Conservation (phyloP, 164 flowering plant genomes). For the Akebia trifoliata region DNA sequence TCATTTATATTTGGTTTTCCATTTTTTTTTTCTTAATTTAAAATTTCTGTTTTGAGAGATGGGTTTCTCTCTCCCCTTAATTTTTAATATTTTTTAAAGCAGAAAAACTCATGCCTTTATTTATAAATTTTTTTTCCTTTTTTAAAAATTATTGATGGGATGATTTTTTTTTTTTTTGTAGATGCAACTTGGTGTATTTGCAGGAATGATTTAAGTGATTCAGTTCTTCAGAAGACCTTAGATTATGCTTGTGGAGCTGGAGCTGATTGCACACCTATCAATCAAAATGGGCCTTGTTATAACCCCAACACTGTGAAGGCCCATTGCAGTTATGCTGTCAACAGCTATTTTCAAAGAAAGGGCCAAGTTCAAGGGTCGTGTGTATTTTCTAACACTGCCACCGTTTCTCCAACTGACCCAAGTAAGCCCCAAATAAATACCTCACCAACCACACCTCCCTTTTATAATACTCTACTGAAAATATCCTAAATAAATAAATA, state of each 20-base stretch:
- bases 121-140: no score
- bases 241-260: conserved; percentile 91
- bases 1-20: no score
- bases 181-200: conserved; percentile 62
- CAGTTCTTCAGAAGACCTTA: conserved; percentile 46
- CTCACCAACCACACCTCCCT: no score
- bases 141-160: no score
- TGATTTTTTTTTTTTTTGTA: no score
- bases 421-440: conserved; percentile 40
- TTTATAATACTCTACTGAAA: no score
- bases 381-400: conserved; percentile 54
- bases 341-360: conserved; percentile 70
- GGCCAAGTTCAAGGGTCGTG: conserved; percentile 47
- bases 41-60: no score
- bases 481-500: no score
- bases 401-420: conserved; percentile 29
- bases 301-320: conserved; percentile 63
- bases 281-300: conserved; percentile 56
- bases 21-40: no score
- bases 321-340: conserved; percentile 77
- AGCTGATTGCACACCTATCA: conserved; percentile 64
- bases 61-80: no score
- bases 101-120: no score
- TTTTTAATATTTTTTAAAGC: no score
- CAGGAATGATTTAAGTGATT: conserved; percentile 40